Conservation (phyloP, 305 asterid species). For the Solanum aculeatissimum region DNA sequence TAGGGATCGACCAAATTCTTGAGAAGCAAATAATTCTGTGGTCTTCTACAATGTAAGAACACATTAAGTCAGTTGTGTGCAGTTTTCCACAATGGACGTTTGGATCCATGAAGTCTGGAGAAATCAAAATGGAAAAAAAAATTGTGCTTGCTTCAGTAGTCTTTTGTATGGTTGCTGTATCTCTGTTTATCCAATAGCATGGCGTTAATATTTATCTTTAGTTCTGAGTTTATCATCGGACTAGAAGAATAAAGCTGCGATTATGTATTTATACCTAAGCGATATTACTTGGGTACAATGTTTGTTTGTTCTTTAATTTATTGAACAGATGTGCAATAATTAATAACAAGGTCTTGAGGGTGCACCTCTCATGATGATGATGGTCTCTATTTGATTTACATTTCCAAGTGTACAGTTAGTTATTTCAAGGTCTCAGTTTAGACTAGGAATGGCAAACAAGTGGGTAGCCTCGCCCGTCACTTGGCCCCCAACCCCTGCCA, state of each 20-base stretch:
- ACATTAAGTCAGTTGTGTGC: conserved; percentile 7
- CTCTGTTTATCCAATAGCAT: conserved; percentile 16
- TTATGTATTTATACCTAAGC: neutral
- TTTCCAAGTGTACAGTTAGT: neutral
- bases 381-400: neutral
- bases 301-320: neutral
- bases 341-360: neutral
- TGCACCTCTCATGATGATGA: neutral
- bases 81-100: conserved; percentile 5
- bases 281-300: neutral
- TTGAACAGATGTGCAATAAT: neutral
- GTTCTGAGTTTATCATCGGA: neutral
- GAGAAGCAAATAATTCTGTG: neutral
- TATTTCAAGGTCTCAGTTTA: neutral
- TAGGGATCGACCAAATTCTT: neutral
- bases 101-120: neutral
- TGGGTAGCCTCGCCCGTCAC: too few species aligned
- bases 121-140: neutral
- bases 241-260: neutral
- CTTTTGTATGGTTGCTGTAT: conserved; percentile 26
- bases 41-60: conserved; percentile 5
- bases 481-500: too few species aligned
- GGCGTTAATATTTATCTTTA: neutral
- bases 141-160: conserved; percentile 12
- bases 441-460: neutral